Base-by-base conservation (phyloP, 2,329 filamentous ascomycete species). In the Penicillium sp. region DNA sequence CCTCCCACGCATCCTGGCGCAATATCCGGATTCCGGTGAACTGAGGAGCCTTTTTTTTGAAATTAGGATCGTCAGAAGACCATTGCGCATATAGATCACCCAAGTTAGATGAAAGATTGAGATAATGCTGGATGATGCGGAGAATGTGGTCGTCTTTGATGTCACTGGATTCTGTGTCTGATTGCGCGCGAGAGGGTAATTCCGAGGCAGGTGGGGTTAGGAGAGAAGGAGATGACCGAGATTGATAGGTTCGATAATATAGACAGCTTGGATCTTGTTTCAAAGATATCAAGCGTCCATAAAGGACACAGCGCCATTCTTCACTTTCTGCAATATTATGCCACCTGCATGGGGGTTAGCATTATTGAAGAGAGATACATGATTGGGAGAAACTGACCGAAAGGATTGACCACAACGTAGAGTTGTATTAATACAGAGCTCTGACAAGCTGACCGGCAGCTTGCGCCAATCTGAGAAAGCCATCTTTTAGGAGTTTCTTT, bases 321-420 rank as follows among this genome's bases (percentile, higher is more conserved):
- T 93, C 87, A 44, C 87, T 79, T 49, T 83, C 84, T 49, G 91
- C 65, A 31, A 74, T 85, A 71, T 93, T 92, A 60, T 88, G 89
- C 95, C 95, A 99, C 79, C 93, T 88, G 68, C 33, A 31, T 47
- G 50, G 53, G 42, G 49, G 52, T 62, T 31, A 62, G 53, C 42
- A 42, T 44, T 29, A 26, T 47, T 25, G 27, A 31, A 8, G 31
- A 25, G 3, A 42, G 37, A 13, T 25, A 23, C 49, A 33, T 39
- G 26, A 16, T 53, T 62, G 43, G 25, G 46, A 14, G 13, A n/a
- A n/a, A 62, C 63, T 58, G 74, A 86, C 85, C 86, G 79, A 66
- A 99, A 99, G 0, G 93, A 96, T 74, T 99, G 95, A 3, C 95
- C 95, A 73, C 95, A 99, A 61, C 93, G 88, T 33, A 99, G 80